Evolutionary conservation across 139 green algal species (phyloP).

Genomic region (Micromonas pusilla): DNA sequence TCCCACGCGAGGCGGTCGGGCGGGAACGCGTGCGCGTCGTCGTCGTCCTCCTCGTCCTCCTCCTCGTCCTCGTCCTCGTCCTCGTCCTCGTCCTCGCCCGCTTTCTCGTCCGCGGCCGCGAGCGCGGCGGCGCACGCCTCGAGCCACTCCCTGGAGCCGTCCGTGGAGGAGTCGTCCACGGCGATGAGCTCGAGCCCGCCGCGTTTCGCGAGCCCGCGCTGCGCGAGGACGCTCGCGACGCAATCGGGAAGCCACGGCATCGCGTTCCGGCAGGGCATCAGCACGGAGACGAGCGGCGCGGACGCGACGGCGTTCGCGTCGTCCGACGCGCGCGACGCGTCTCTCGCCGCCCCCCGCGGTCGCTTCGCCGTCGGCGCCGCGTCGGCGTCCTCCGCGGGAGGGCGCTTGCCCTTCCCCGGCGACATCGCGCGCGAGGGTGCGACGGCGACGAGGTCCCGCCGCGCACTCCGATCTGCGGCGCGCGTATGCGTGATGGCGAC

Average conservation of each 20-base stretch:
- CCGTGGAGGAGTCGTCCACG: constrained; percentile 26
- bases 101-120: neutral
- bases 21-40: neutral
- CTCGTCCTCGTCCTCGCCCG: neutral
- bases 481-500: no score
- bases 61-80: neutral
- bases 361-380: neutral
- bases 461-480: no score
- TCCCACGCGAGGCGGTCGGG: neutral
- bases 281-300: constrained; percentile 17
- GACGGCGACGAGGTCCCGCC: no score
- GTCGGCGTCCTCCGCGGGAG: no score
- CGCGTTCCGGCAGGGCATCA: constrained; percentile 28
- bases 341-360: neutral
- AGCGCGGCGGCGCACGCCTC: neutral
- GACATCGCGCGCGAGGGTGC: no score
- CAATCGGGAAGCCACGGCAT: constrained; percentile 25
- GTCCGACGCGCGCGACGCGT: neutral
- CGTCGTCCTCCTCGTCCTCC: constrained; percentile 4
- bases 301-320: neutral
- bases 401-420: no score
- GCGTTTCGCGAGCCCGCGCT: neutral
- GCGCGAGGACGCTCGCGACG: constrained; percentile 14
- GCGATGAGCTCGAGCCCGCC: constrained; percentile 25
- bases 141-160: constrained; percentile 16